phyloP scores from a whole-genome alignment of 768 basidiomycete genomes.

The Mrakia frigida region DNA sequence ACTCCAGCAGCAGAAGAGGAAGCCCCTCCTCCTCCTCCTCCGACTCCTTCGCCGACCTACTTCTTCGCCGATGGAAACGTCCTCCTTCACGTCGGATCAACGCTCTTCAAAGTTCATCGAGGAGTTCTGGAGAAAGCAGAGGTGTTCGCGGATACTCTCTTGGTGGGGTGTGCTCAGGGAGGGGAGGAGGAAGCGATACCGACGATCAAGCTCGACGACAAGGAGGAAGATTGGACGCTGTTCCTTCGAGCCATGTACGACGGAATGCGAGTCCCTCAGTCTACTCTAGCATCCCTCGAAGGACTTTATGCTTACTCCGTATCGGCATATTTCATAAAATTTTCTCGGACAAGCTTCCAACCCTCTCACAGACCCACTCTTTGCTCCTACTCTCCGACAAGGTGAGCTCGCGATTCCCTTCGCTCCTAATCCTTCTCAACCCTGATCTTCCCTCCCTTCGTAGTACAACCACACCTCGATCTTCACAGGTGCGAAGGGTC shows the following conservation, averaged over 20 bases:
- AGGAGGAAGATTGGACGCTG: not conserved
- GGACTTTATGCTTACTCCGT: too few relatives aligned
- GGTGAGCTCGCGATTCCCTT: too few relatives aligned
- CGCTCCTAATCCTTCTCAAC: too few relatives aligned
- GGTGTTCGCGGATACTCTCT: not conserved
- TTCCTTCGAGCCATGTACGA: not conserved
- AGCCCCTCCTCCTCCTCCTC: too few relatives aligned
- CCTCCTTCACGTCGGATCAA: not conserved
- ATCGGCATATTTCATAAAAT: too few relatives aligned
- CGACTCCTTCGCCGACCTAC: not conserved
- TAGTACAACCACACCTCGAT: too few relatives aligned
- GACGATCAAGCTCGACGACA: not conserved
- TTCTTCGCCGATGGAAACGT: not conserved
- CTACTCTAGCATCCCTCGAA: too few relatives aligned
- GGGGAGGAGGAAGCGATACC: not conserved
- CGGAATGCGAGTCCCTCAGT: not conserved
- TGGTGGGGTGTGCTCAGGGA: not conserved
- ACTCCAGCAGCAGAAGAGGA: not conserved
- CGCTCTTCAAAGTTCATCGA: conserved; percentile 1
- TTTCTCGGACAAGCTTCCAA: too few relatives aligned
- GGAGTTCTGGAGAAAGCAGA: not conserved
- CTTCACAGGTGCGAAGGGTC: too few relatives aligned
- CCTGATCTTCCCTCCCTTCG: too few relatives aligned
- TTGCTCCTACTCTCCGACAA: too few relatives aligned
- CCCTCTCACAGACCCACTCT: too few relatives aligned